These are phyloP conservation scores for Ehretia macrophylla DNA, from an alignment of 257 asterid genomes.

Conservation along the genomic window DNA sequence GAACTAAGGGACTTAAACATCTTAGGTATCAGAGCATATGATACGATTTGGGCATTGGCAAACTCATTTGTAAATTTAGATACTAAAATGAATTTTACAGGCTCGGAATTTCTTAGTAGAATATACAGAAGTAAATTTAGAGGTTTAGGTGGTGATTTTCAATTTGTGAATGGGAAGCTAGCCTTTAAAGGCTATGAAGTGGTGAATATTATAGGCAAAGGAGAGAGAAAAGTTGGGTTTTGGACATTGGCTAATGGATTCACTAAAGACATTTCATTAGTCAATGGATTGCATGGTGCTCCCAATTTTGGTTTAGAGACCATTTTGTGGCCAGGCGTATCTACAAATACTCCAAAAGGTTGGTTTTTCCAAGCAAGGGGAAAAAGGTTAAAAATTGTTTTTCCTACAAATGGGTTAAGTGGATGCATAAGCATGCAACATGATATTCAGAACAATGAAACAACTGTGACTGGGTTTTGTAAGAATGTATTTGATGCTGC, in stretches of 20 bases:
- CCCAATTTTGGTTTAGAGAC: not conserved
- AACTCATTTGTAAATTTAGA: too few species aligned
- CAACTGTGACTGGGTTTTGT: slow-evolving; percentile 11
- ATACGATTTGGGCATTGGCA: slow-evolving; percentile 27
- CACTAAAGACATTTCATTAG: too few species aligned
- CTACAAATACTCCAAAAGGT: slow-evolving; percentile 19
- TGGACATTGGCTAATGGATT: too few species aligned
- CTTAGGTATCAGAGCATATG: slow-evolving; percentile 39
- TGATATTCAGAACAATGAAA: slow-evolving; percentile 17
- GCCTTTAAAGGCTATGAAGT: slow-evolving; percentile 24
- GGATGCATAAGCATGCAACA: slow-evolving; percentile 10
- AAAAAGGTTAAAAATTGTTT: slow-evolving; percentile 24
- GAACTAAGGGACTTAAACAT: slow-evolving; percentile 13
- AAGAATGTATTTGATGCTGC: too few species aligned
- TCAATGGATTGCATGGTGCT: too few species aligned
- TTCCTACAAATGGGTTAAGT: slow-evolving; percentile 18
- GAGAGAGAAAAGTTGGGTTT: slow-evolving; percentile 31
- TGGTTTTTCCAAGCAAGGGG: not conserved
- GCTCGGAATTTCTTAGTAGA: too few species aligned
- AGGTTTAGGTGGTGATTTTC: too few species aligned
- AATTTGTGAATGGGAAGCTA: slow-evolving; percentile 21
- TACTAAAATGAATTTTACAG: too few species aligned
- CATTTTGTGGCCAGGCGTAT: slow-evolving; percentile 24
- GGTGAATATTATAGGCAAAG: slow-evolving; percentile 37
- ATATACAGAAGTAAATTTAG: too few species aligned